Evolutionary conservation across 2,329 filamentous ascomycete species (phyloP), one percentile per base, ranked within the genome.

Genomic region (Balansia obtecta): DNA sequence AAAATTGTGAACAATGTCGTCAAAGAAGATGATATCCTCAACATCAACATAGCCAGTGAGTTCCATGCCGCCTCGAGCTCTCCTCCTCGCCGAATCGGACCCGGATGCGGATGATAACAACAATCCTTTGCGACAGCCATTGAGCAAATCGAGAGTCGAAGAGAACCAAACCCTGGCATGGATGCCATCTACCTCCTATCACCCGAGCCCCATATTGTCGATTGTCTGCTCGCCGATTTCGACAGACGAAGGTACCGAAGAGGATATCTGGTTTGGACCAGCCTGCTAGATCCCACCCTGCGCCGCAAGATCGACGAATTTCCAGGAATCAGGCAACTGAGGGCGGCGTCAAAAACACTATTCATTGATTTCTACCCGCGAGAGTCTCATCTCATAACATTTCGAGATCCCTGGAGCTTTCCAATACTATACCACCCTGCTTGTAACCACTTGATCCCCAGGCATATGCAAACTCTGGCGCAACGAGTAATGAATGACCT

Each of bases 11-110:
- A 95, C 69, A 95, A 91, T 74, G 86, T 88, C 45, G 80, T 91
- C 65, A 91, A 88, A 62, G 86, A 96, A 73, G 91, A 98, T 79
- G 88, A 96, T 62, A 94, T 98, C 58, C 84, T 98, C 70, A 94
- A 95, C 65, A 82, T 89, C 69, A 95, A 95, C 66, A 87, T 98
- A 68, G 91, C 90, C 58, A 95, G 90, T 95, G 77, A 65, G 83
- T 65, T 32, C 12, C n/a, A n/a, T n/a, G 15, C 38, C 18, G 9
- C 34, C 45, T 33, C 46, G 42, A 49, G 54, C 38, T 53, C 47
- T 50, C 46, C 47, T 50, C 46, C 41, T 50, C 47, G 52, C 55
- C 32, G 49, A 15, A 47, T 50, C 50, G 46, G 1, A 37, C 45
- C 50, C 42, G 6, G 38, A 49, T 30, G 34, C n/a, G n/a, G n/a